These are phyloP conservation scores for Wickerhamiella dianesei DNA, from an alignment of 805 yeast genomes.

Conservation along the genomic window DNA sequence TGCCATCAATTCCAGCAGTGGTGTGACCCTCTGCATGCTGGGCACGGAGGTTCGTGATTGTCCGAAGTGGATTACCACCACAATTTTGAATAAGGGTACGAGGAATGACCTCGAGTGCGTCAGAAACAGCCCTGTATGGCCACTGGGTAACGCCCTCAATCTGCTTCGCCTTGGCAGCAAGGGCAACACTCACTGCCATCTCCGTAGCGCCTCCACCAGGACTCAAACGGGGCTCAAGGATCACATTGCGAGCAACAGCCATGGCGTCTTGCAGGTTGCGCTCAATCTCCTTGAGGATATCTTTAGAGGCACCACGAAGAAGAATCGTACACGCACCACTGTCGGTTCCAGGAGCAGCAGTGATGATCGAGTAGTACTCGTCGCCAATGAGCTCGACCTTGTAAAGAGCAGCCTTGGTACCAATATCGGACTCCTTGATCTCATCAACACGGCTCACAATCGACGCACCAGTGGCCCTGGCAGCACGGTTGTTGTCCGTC, in stretches of 20 bases:
- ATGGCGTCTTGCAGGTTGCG: slow-evolving; percentile 96
- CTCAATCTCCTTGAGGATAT: slow-evolving; percentile 88
- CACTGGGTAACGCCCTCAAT: slow-evolving; percentile 94
- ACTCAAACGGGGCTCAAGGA: slow-evolving; percentile 83
- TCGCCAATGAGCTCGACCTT: slow-evolving; percentile 93
- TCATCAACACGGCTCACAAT: slow-evolving; percentile 94
- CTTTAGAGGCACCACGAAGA: slow-evolving; percentile 94
- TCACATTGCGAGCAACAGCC: slow-evolving; percentile 92
- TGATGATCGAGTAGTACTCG: slow-evolving; percentile 78
- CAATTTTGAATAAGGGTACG: slow-evolving; percentile 94
- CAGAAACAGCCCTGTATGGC: slow-evolving; percentile 98
- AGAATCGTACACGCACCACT: slow-evolving; percentile 91
- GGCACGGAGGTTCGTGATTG: slow-evolving; percentile 83
- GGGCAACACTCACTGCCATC: slow-evolving; percentile 86
- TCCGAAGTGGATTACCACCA: slow-evolving; percentile 90
- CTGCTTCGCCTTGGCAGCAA: slow-evolving; percentile 80
- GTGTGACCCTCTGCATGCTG: slow-evolving; percentile 83
- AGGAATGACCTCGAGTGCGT: slow-evolving; percentile 97
- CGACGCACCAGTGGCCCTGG: slow-evolving; percentile 96
- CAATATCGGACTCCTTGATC: slow-evolving; percentile 78
- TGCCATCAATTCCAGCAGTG: slow-evolving; percentile 92
- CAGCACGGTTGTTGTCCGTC: slow-evolving; percentile 89
- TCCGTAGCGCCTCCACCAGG: slow-evolving; percentile 99
- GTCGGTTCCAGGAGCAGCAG: slow-evolving; percentile 48
- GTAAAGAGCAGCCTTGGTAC: slow-evolving; percentile 78